These are phyloP conservation scores for Cadophora sp. DNA, from an alignment of 2,329 filamentous ascomycete genomes.

Conservation along the genomic window DNA sequence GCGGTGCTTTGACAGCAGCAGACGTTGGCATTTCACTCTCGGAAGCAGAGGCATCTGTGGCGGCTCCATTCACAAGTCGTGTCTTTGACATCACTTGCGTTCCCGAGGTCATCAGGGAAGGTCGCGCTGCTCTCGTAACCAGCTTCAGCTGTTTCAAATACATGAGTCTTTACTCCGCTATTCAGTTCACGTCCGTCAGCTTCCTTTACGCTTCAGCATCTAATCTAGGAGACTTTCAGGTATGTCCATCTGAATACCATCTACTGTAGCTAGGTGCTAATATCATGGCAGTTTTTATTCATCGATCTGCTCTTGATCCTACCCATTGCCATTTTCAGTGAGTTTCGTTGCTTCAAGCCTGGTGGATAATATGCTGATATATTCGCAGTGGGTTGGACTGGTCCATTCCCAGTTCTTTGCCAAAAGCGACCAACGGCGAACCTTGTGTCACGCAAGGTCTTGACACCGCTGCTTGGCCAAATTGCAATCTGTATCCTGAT, in stretches of 20 bases:
- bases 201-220: conserved; percentile 94
- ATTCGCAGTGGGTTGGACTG: conserved; percentile 95
- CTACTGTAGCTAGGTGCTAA: not conserved
- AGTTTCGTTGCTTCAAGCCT: conserved; percentile 41
- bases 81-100: conserved; percentile 98
- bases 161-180: conserved; percentile 99
- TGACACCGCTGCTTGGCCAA: conserved; percentile 88
- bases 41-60: conserved; percentile 95
- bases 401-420: conserved; percentile 77
- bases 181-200: conserved; percentile 96
- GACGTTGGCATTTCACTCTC: conserved; percentile 97
- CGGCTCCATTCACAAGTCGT: conserved; percentile 95
- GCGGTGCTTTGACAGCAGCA: conserved; percentile 93
- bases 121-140: conserved; percentile 92
- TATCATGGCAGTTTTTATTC: conserved; percentile 73
- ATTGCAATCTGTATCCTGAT: conserved; percentile 81
- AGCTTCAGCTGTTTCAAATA: conserved; percentile 99
- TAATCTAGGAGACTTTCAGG: conserved; percentile 95
- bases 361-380: not conserved
- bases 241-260: conserved; percentile 40
- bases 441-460: conserved; percentile 89
- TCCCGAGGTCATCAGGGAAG: conserved; percentile 90
- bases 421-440: conserved; percentile 90
- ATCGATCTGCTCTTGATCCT: conserved; percentile 93
- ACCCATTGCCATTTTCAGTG: conserved; percentile 93